phyloP scores from a whole-genome alignment of 2,329 filamentous ascomycete species.

The Paracorniculantispora psalliotae region DNA sequence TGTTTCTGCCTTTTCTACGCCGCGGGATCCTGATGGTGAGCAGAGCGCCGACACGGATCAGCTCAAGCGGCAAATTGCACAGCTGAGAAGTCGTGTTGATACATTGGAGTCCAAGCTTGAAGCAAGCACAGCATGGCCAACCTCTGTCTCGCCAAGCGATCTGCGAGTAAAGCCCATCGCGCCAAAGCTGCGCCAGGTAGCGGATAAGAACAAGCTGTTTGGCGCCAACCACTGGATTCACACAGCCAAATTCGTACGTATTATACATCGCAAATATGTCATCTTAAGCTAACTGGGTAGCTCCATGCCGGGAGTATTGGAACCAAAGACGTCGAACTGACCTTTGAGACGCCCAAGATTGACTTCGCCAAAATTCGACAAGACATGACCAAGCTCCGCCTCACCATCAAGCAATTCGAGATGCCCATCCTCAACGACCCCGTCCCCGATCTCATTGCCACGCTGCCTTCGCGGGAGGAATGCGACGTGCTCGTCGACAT shows the following conservation, averaged over 20 bases:
- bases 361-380: constrained; percentile 7
- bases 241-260: constrained; percentile 1
- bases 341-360: constrained; percentile 7
- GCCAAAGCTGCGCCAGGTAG: background rate
- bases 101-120: background rate
- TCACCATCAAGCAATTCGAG: constrained; percentile 8
- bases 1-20: background rate
- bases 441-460: background rate
- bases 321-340: constrained; percentile 6
- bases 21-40: background rate
- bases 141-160: background rate
- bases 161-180: background rate
- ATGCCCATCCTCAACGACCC: constrained; percentile 5
- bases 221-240: constrained; percentile 9
- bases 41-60: background rate
- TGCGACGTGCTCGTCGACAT: constrained; percentile 1
- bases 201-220: constrained; percentile 9
- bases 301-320: background rate
- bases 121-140: background rate
- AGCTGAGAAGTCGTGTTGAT: background rate
- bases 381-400: background rate
- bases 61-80: background rate
- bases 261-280: background rate
- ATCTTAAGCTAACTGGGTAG: background rate
- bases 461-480: background rate